Conservation (phyloP, 441 rosid species). For the Populus hybrid region DNA sequence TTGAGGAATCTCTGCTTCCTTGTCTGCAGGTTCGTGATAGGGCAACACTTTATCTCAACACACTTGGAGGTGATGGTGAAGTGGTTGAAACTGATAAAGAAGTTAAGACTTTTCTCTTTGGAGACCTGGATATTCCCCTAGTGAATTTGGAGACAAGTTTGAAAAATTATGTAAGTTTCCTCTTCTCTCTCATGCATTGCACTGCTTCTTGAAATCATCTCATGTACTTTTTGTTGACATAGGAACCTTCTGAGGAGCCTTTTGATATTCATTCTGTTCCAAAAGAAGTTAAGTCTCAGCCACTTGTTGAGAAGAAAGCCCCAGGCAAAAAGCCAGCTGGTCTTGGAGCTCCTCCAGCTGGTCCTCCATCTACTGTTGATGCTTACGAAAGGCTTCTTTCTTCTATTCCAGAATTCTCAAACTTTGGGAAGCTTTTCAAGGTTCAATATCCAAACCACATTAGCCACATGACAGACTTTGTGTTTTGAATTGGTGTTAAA, state of each 20-base stretch:
- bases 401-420: conserved; percentile 73
- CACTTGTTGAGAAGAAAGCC: conserved; percentile 82
- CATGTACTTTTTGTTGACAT: conserved; percentile 27
- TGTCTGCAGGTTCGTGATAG: conserved; percentile 84
- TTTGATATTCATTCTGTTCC: conserved; percentile 83
- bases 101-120: conserved; percentile 74
- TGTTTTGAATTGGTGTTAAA: conserved; percentile 9
- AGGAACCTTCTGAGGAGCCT: conserved; percentile 83
- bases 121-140: conserved; percentile 74
- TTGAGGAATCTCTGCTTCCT: background rate
- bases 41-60: conserved; percentile 84
- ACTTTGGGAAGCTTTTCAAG: conserved; percentile 90
- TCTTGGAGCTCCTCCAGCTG: too few relatives aligned
- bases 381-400: conserved; percentile 79
- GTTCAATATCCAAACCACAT: conserved; percentile 34
- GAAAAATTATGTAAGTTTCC: conserved; percentile 72
- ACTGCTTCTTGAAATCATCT: conserved; percentile 15
- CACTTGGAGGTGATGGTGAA: conserved; percentile 70
- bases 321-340: too few relatives aligned
- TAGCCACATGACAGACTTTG: conserved; percentile 1
- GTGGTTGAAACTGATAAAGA: conserved; percentile 65
- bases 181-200: conserved; percentile 13
- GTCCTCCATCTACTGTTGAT: too few relatives aligned
- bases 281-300: conserved; percentile 84
- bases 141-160: conserved; percentile 85